Evolutionary conservation across 768 basidiomycete species (phyloP).

Genomic region (Lactarius quietus): DNA sequence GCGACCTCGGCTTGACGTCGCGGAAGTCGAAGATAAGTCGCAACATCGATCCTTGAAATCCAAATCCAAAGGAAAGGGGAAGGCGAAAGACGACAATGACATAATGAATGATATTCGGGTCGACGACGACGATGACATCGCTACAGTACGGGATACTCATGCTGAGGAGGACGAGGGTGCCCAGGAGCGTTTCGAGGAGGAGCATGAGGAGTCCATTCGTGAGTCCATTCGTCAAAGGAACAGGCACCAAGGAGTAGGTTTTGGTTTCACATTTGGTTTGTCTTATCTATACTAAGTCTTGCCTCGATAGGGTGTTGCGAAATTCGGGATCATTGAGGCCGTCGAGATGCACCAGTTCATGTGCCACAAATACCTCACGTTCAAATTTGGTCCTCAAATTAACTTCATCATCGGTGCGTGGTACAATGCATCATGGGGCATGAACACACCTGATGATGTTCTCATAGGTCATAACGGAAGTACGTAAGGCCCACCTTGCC

Average conservation of each 20-base stretch:
- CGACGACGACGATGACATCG: conserved; percentile 28
- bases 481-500: conserved; percentile 41
- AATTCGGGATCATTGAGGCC: conserved; percentile 82
- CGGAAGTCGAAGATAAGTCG: neutral
- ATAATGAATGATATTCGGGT: conserved; percentile 22
- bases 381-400: conserved; percentile 88
- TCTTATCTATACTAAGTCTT: neutral
- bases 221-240: conserved; percentile 47
- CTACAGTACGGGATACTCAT: conserved; percentile 17
- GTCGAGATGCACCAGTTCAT: conserved; percentile 93
- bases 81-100: conserved; percentile 21
- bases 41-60: conserved; percentile 11
- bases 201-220: conserved; percentile 54
- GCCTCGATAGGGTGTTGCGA: conserved; percentile 60
- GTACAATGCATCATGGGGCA: neutral
- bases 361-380: conserved; percentile 85
- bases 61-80: conserved; percentile 16
- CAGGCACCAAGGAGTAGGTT: conserved; percentile 48
- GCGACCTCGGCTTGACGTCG: conserved; percentile 19
- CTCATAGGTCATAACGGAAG: conserved; percentile 85
- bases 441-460: neutral
- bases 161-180: conserved; percentile 43
- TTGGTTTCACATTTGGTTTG: conserved; percentile 31
- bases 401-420: conserved; percentile 90
- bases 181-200: conserved; percentile 64